Evolutionary conservation across 1,284 basidiomycete genomes (phyloP).

Genomic region (Sphaerobolus stellatus): DNA sequence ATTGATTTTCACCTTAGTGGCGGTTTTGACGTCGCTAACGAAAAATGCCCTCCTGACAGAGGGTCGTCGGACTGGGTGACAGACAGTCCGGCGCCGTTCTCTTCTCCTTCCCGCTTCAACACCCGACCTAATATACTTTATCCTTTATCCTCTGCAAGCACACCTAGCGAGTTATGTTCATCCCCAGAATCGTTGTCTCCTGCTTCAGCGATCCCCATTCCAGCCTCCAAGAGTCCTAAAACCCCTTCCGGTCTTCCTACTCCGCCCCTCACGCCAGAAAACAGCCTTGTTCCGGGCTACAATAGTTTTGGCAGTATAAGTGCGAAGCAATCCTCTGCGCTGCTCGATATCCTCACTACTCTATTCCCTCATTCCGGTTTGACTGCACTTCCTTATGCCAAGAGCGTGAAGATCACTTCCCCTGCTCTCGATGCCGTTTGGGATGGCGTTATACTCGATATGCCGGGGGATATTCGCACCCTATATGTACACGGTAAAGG

Average conservation of each 20-base stretch:
- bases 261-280: conserved; percentile 16
- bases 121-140: conserved; percentile 6
- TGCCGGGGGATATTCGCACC: conserved; percentile 69
- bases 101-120: conserved; percentile 46
- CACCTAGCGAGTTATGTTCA: conserved; percentile 11
- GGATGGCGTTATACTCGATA: conserved; percentile 71
- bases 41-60: conserved; percentile 88
- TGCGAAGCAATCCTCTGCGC: conserved; percentile 54
- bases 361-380: conserved; percentile 72
- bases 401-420: conserved; percentile 68
- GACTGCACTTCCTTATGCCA: conserved; percentile 65
- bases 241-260: conserved; percentile 7
- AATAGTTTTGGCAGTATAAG: conserved; percentile 34
- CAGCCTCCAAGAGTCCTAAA: conserved; percentile 8
- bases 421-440: conserved; percentile 49
- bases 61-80: conserved; percentile 91
- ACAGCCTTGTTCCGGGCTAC: not conserved
- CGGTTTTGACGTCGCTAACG: conserved; percentile 85
- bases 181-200: conserved; percentile 16
- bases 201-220: conserved; percentile 13
- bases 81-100: conserved; percentile 74
- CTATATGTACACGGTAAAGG: conserved; percentile 81
- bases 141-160: conserved; percentile 8
- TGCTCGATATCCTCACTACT: conserved; percentile 71
- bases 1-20: conserved; percentile 51